A percentile compares a stretch with the other conserved stretches of the same genome.
Evolutionary conservation across 176 grass and related monocot genomes (phyloP).

Genomic region (Cenchrus americanus): DNA sequence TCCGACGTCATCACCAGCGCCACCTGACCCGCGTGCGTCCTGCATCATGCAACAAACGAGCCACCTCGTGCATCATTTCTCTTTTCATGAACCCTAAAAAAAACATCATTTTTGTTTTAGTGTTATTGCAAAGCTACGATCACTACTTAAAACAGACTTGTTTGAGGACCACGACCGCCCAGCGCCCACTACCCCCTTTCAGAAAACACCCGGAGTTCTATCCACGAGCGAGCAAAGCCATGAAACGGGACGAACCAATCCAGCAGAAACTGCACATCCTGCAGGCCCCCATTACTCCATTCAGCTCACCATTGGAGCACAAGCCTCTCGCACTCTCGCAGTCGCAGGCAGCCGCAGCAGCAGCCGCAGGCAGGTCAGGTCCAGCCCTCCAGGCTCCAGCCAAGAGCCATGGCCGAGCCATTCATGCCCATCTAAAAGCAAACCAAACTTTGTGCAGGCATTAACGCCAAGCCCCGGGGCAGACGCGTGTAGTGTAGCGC

Average conservation of each 20-base stretch:
- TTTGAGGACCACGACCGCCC: too few species aligned
- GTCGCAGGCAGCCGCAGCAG: too few species aligned
- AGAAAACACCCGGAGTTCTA: neutral
- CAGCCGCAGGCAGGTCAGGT: neutral
- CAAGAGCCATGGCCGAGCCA: neutral
- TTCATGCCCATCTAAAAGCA: slow-evolving; percentile 1
- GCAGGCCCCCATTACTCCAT: neutral
- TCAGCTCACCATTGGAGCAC: neutral
- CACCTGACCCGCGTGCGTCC: slow-evolving; percentile 49
- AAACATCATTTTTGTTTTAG: too few species aligned
- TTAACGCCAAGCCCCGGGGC: slow-evolving; percentile 3
- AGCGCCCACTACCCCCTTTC: neutral
- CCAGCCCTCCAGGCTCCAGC: neutral
- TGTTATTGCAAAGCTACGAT: too few species aligned
- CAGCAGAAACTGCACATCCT: neutral
- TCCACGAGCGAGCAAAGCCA: neutral
- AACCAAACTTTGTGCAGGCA: slow-evolving; percentile 44
- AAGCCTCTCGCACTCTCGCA: too few species aligned
- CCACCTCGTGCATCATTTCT: neutral
- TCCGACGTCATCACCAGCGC: slow-evolving; percentile 85
- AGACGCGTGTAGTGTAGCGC: neutral
- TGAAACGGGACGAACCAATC: neutral
- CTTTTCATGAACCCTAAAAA: too few species aligned
- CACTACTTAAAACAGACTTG: too few species aligned
- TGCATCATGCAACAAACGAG: neutral